Base-by-base conservation (phyloP, 305 asterid genomes). In the Fraxinus velutina region DNA sequence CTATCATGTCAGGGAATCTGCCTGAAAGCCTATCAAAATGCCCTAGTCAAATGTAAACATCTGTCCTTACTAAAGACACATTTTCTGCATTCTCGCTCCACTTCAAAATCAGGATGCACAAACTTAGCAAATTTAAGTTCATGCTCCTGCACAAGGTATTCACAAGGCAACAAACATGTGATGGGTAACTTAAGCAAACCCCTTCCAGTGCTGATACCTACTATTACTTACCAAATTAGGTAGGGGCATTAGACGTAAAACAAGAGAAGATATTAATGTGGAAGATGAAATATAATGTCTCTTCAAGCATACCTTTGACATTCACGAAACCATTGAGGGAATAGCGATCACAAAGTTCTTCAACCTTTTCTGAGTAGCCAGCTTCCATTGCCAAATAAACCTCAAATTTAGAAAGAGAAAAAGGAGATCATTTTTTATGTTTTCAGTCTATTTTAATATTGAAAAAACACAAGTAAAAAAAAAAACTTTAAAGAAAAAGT, bases 341-440 rank as follows among this genome's bases (percentile, higher is more conserved):
- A 83, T 96, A 86, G 44, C 94, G 93, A 68, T 81, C 89, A 82
- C 97, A 93, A 71, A 96, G 97, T 90, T 96, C 99, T 87, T 96
- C 95, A 64, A 90, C 98, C 86, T 96, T 96, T 86, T 96, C 99
- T 44, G 37, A 44, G 84, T 96, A 94, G 80, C 99, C 99, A 87
- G 98, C 98, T 91, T 96, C 98, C 98, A 94, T 86, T 52, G 99
- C 98, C 88, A 96, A 87, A 89, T 96, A 94, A 78, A 96, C 99
- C 99, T 95, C 77, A 76, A 50, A 79, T 77, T 80, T 29, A 81
- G 86, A 76, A 6, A 47, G 50, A 66, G 70, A 83, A 77, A 85
- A 24, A 30, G 73, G 9, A 52, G 24, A 73, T 78, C 44, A 78
- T 4, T 75, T 83, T 15, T 36, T 42, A 57, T 70, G 30, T 37